Percentiles rank a stretch among this genome's conserved stretches.
phyloP scores from a whole-genome alignment of 345 rosid genomes.

The Noccaea caerulescens region DNA sequence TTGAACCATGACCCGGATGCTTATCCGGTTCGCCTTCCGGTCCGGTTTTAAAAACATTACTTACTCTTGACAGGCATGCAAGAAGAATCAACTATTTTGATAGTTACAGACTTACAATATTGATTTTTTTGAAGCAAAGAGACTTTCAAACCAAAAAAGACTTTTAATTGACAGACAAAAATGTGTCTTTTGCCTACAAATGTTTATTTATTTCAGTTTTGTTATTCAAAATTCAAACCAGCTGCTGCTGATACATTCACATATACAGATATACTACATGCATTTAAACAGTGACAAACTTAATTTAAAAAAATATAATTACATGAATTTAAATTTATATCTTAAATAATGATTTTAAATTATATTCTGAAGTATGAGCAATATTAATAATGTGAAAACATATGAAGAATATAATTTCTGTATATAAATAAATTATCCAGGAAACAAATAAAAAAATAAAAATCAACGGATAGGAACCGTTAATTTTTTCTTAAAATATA shows the following conservation, averaged over 20 bases:
- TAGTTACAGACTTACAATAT: neutral
- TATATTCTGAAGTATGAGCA: neutral
- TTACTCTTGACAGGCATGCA: constrained; percentile 5
- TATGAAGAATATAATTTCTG: neutral
- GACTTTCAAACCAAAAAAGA: neutral
- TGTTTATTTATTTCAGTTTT: no score
- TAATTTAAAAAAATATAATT: neutral
- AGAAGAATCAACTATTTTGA: neutral
- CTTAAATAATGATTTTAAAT: neutral
- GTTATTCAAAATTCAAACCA: neutral
- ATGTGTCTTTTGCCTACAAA: neutral
- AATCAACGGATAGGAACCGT: no score
- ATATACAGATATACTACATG: neutral
- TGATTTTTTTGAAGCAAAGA: neutral
- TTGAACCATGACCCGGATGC: no score
- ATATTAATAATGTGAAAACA: neutral
- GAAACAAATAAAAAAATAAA: no score
- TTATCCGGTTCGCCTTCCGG: no score
- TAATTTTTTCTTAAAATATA: neutral
- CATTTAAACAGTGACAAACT: neutral
- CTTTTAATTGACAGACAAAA: neutral
- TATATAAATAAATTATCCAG: no score
- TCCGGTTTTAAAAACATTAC: no score
- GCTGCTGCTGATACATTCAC: neutral
- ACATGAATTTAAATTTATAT: constrained; percentile 1